Conservation (phyloP, 495 filamentous ascomycete genomes). For the Xylaria telfairii region DNA sequence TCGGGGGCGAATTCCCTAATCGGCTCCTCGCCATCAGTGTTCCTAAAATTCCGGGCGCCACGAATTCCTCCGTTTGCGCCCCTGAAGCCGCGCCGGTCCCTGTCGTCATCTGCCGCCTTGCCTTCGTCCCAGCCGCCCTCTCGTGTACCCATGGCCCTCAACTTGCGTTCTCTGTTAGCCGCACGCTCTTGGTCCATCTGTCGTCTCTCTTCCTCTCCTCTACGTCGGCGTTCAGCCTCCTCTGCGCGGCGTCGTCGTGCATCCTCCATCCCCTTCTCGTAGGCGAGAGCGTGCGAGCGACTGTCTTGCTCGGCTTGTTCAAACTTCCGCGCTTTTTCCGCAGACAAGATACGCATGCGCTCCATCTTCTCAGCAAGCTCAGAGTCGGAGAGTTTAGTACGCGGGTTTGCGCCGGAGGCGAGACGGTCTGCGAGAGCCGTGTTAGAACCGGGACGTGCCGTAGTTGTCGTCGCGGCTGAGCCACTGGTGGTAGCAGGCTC, state of each 20-base stretch:
- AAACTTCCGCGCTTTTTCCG: conserved; percentile 55
- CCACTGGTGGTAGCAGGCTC: conserved; percentile 21
- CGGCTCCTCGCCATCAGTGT: conserved; percentile 40
- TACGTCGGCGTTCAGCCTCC: conserved; percentile 45
- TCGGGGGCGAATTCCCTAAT: conserved; percentile 36
- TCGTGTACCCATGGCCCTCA: conserved; percentile 51
- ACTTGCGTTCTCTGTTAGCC: conserved; percentile 54
- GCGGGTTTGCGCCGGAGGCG: conserved; percentile 54
- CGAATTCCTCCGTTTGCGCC: conserved; percentile 52
- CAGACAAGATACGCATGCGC: conserved; percentile 53
- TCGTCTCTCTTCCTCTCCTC: conserved; percentile 49
- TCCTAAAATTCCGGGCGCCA: conserved; percentile 33
- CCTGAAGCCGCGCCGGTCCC: conserved; percentile 44
- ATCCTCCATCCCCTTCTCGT: conserved; percentile 57
- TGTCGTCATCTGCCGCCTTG: conserved; percentile 42
- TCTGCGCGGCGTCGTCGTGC: conserved; percentile 52
- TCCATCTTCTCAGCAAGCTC: conserved; percentile 60
- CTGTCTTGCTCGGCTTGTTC: conserved; percentile 59
- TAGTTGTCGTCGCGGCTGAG: not conserved
- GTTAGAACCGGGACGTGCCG: conserved; percentile 36
- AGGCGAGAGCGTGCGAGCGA: conserved; percentile 55
- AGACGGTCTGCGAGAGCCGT: conserved; percentile 46
- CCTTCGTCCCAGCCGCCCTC: conserved; percentile 57
- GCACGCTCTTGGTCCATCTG: conserved; percentile 58
- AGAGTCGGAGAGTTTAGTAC: conserved; percentile 58